Evolutionary conservation across 2,329 filamentous ascomycete genomes (phyloP).

Genomic region (Botryotinia calthae): DNA sequence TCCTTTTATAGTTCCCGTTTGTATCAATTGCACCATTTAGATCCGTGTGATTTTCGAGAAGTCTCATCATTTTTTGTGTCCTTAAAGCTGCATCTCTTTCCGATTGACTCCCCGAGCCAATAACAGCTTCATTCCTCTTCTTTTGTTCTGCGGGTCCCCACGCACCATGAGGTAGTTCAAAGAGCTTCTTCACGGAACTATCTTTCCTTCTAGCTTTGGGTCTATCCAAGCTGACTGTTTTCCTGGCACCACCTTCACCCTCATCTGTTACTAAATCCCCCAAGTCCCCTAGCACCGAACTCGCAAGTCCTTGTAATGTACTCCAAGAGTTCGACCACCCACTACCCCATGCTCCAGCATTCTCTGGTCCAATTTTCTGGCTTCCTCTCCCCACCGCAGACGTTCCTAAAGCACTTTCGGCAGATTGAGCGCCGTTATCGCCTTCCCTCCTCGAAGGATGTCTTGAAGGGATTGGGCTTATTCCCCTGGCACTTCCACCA

Average conservation of each 20-base stretch:
- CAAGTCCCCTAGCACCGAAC: constrained; percentile 36
- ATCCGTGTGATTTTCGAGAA: constrained; percentile 60
- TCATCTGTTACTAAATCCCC: constrained; percentile 24
- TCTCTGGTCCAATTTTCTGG: neutral
- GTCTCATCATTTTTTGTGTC: constrained; percentile 55
- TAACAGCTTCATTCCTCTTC: constrained; percentile 34
- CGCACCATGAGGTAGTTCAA: constrained; percentile 26
- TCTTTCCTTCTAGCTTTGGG: constrained; percentile 23
- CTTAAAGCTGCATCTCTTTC: constrained; percentile 55
- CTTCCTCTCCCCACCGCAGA: constrained; percentile 16
- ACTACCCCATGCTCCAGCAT: constrained; percentile 21
- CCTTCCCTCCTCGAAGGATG: constrained; percentile 35
- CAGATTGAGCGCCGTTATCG: constrained; percentile 12
- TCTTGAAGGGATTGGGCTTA: constrained; percentile 50
- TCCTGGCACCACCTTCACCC: constrained; percentile 22
- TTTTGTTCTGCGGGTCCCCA: constrained; percentile 35
- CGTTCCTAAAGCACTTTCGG: neutral
- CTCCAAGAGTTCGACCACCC: constrained; percentile 37
- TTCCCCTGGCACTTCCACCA: constrained; percentile 44
- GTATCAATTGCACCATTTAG: constrained; percentile 57
- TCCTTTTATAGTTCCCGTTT: constrained; percentile 34
- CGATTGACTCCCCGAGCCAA: constrained; percentile 53
- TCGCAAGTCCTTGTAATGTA: constrained; percentile 38
- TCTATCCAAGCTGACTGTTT: constrained; percentile 13
- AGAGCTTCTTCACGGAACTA: constrained; percentile 22